These are phyloP conservation scores for Cupressus sempervirens DNA, from an alignment of 75 land plant genomes.

Conservation along the genomic window DNA sequence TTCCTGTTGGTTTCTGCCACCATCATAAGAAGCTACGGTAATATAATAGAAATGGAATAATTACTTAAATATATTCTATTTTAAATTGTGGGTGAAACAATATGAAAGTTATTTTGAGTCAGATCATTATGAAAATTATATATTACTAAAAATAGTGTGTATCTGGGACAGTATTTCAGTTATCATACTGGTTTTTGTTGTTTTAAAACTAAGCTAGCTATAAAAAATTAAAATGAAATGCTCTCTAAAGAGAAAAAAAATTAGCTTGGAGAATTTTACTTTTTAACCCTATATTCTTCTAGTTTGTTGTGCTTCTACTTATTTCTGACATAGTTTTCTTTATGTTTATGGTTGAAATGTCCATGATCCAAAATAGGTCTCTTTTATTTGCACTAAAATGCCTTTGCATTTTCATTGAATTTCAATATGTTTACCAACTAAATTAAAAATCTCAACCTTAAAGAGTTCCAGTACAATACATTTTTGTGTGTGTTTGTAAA, in stretches of 20 bases:
- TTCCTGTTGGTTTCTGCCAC: neutral
- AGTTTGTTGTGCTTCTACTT: neutral
- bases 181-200: neutral
- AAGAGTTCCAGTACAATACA: neutral
- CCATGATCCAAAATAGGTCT: neutral
- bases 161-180: neutral
- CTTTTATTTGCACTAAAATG: neutral
- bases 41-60: neutral
- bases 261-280: neutral
- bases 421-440: neutral
- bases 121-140: no score
- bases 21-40: neutral
- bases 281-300: neutral
- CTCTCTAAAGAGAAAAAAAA: neutral
- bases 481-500: neutral
- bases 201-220: neutral
- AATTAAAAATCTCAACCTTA: neutral
- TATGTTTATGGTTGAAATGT: neutral
- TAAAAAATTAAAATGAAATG: neutral
- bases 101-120: neutral
- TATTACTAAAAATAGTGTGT: neutral
- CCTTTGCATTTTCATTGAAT: neutral
- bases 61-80: neutral
- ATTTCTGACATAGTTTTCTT: neutral
- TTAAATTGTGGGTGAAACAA: neutral